Conservation (phyloP, 208 protist genomes). For the Crithidia fasciculata region DNA sequence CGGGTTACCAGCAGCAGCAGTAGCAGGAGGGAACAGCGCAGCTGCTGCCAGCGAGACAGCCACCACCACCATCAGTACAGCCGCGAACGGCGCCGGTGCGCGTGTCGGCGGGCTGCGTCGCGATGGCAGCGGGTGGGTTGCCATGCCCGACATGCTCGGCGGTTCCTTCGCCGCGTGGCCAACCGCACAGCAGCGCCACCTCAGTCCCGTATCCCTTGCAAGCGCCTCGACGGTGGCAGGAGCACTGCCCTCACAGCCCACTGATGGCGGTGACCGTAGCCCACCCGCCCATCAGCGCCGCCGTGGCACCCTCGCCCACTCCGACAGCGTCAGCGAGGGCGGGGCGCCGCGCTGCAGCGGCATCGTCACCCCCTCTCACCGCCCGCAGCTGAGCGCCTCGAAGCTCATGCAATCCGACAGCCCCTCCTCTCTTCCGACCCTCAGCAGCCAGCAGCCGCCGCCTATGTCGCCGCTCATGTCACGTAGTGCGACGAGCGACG, state of each 20-base stretch:
- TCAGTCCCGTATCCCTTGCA: neutral
- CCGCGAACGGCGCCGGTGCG: neutral
- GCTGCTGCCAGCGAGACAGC: neutral
- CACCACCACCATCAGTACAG: neutral
- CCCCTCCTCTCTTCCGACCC: neutral
- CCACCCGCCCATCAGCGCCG: neutral
- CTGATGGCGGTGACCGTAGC: too few species aligned
- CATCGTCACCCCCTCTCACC: neutral
- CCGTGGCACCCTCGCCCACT: neutral
- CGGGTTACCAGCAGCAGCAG: neutral
- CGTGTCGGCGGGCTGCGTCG: slow-evolving; percentile 4
- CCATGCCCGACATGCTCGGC: slow-evolving; percentile 5
- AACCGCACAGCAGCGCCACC: neutral
- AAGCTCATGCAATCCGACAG: neutral
- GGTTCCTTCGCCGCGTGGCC: slow-evolving; percentile 7
- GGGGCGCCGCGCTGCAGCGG: slow-evolving; percentile 1
- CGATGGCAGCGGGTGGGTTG: slow-evolving; percentile 3
- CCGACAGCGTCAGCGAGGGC: neutral
- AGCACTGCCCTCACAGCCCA: too few species aligned
- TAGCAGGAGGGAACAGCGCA: neutral
- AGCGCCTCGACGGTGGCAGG: too few species aligned
- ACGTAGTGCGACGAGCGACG: neutral
- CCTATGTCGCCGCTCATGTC: neutral
- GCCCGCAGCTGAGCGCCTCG: neutral
- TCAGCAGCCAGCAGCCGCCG: neutral